Evolutionary conservation across 2,329 filamentous ascomycete genomes (phyloP).

Genomic region (Paecilomyces sp.): DNA sequence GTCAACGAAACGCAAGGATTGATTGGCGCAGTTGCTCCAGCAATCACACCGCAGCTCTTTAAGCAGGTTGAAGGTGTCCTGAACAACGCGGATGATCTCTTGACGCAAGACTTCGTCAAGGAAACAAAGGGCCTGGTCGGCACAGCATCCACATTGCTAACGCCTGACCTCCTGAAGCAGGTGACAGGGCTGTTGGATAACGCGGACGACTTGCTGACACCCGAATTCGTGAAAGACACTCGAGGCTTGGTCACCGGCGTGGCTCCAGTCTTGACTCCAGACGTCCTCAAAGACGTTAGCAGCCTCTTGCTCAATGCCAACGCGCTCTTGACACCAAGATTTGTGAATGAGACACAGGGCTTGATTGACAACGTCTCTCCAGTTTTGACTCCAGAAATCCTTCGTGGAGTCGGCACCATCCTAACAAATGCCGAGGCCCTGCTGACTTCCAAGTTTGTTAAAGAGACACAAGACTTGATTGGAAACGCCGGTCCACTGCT

Average conservation of each 20-base stretch:
- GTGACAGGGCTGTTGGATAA: slow-evolving; percentile 13
- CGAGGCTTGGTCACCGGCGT: slow-evolving; percentile 13
- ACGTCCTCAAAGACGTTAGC: slow-evolving; percentile 16
- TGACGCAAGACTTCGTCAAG: slow-evolving; percentile 14
- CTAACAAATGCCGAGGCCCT: slow-evolving; percentile 16
- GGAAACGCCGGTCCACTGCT: slow-evolving; percentile 8
- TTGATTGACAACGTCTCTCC: slow-evolving; percentile 14
- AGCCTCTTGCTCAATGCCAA: slow-evolving; percentile 17
- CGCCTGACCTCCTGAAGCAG: slow-evolving; percentile 12
- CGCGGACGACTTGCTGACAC: slow-evolving; percentile 22
- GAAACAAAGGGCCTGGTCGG: slow-evolving; percentile 9
- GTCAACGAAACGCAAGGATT: slow-evolving; percentile 10
- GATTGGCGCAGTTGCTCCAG: slow-evolving; percentile 15
- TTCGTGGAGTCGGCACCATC: slow-evolving; percentile 13
- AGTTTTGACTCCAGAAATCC: slow-evolving; percentile 15
- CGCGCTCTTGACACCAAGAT: slow-evolving; percentile 22
- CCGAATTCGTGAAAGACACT: slow-evolving; percentile 22
- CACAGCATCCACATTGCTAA: slow-evolving; percentile 11
- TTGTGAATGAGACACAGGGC: slow-evolving; percentile 16
- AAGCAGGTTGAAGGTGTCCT: slow-evolving; percentile 12
- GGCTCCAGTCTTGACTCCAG: slow-evolving; percentile 16
- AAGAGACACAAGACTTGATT: slow-evolving; percentile 13
- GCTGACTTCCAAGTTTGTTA: slow-evolving; percentile 15
- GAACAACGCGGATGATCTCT: slow-evolving; percentile 15
- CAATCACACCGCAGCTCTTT: slow-evolving; percentile 18